Conservation (phyloP, 768 basidiomycete genomes). For the Rhizopogon vulgaris region DNA sequence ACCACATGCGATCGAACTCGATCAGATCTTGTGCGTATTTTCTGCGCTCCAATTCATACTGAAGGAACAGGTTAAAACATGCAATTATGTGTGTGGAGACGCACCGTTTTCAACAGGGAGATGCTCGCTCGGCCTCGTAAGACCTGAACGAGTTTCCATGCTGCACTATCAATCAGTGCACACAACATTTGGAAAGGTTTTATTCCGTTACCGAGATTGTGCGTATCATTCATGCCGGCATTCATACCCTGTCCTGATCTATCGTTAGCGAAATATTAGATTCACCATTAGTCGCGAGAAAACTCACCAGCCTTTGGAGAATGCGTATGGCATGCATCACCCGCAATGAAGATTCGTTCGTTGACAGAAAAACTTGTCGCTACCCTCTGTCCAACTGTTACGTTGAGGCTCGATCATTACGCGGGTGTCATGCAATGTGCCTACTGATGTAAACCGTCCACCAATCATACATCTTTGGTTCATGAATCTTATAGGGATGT, state of each 20-base stretch:
- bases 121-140: slow-evolving; percentile 34
- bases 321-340: slow-evolving; percentile 69
- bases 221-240: slow-evolving; percentile 69
- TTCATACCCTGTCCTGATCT: slow-evolving; percentile 66
- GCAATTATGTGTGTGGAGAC: slow-evolving; percentile 5
- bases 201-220: slow-evolving; percentile 48
- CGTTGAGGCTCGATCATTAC: background rate
- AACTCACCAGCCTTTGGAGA: slow-evolving; percentile 55
- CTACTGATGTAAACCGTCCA: slow-evolving; percentile 71
- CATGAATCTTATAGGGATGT: slow-evolving; percentile 46
- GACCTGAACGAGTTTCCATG: slow-evolving; percentile 44
- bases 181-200: background rate
- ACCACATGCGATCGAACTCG: slow-evolving; percentile 58
- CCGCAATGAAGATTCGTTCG: slow-evolving; percentile 70
- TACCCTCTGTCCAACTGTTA: slow-evolving; percentile 65
- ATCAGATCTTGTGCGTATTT: slow-evolving; percentile 71
- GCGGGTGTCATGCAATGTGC: background rate
- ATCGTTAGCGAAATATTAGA: background rate
- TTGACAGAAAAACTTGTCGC: slow-evolving; percentile 54
- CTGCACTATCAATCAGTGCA: slow-evolving; percentile 10
- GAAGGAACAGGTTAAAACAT: background rate
- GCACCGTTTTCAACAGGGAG: slow-evolving; percentile 34
- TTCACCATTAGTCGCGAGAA: background rate
- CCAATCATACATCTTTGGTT: slow-evolving; percentile 51
- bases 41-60: slow-evolving; percentile 68